phyloP scores from a whole-genome alignment of 2,329 filamentous ascomycete genomes.

The Ophiostoma sp. region DNA sequence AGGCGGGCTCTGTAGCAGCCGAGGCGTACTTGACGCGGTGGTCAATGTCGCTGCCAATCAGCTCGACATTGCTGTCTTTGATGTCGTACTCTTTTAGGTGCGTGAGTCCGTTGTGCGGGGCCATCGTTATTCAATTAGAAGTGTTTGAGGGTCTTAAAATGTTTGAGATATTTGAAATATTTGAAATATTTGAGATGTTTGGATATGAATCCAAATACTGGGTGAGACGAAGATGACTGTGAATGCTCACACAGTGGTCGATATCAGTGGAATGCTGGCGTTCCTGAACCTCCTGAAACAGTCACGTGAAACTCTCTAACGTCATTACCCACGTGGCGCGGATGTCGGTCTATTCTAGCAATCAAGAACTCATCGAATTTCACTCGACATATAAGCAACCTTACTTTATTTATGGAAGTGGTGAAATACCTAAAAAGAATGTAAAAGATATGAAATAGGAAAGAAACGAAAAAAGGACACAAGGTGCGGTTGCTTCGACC shows the following conservation, averaged over 20 bases:
- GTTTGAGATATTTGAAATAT: too few species aligned
- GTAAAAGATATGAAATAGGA: neutral
- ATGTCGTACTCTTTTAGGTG: slow-evolving; percentile 61
- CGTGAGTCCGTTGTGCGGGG: slow-evolving; percentile 56
- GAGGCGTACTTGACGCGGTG: slow-evolving; percentile 64
- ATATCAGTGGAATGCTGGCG: neutral
- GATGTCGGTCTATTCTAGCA: neutral
- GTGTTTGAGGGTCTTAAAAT: too few species aligned
- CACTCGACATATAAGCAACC: neutral
- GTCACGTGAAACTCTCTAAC: neutral
- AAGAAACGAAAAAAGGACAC: neutral
- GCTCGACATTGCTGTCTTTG: slow-evolving; percentile 62
- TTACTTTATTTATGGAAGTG: neutral
- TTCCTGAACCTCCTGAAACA: neutral
- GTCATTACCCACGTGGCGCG: slow-evolving; percentile 4
- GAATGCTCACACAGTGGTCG: neutral
- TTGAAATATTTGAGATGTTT: neutral
- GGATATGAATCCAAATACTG: neutral
- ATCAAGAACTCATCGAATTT: too few species aligned
- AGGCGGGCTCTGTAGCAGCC: slow-evolving; percentile 59
- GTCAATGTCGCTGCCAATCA: slow-evolving; percentile 59
- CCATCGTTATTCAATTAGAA: slow-evolving; percentile 39
- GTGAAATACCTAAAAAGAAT: neutral
- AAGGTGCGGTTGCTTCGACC: neutral
- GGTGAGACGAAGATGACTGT: neutral